A percentile compares a stretch with the other conserved stretches of the same genome.
These are phyloP conservation scores for Talaromyces sp. DNA, from an alignment of 2,329 filamentous ascomycete species.

Conservation along the genomic window DNA sequence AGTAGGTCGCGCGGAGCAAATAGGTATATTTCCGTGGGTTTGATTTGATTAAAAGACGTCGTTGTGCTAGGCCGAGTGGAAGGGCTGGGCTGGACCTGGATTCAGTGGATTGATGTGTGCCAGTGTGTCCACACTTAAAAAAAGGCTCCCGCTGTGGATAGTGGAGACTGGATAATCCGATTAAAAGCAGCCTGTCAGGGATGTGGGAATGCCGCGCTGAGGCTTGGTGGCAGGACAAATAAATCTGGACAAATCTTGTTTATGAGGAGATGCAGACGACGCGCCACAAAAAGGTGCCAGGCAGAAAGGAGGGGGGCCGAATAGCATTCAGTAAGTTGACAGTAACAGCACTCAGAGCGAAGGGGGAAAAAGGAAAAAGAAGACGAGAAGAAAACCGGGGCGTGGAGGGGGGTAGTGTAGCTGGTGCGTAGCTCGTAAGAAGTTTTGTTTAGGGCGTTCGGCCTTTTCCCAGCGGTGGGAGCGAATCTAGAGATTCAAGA, in stretches of 20 bases:
- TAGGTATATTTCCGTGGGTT: conserved; percentile 4
- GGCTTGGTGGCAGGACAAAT: neutral
- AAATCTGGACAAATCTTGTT: neutral
- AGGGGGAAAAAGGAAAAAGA: neutral
- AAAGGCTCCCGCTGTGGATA: conserved; percentile 17
- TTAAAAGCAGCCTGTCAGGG: conserved; percentile 3
- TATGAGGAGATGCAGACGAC: neutral
- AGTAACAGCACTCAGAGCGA: neutral
- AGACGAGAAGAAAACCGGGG: neutral
- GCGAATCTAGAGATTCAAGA: neutral
- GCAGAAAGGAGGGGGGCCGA: conserved; percentile 9
- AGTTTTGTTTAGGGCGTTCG: conserved; percentile 38
- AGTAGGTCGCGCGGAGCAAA: neutral
- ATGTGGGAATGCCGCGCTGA: neutral
- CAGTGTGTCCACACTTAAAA: conserved; percentile 12
- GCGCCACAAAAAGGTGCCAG: neutral
- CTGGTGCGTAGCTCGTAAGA: neutral
- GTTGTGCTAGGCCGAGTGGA: neutral
- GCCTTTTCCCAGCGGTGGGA: conserved; percentile 5
- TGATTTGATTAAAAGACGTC: conserved; percentile 6
- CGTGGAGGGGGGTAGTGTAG: conserved; percentile 19
- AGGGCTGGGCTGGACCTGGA: conserved; percentile 2
- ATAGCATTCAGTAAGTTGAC: neutral
- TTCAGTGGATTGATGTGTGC: too few relatives aligned
- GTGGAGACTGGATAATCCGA: conserved; percentile 17